phyloP scores from a whole-genome alignment of 73 alveolate species.

The Symbiodinium pilosum region DNA sequence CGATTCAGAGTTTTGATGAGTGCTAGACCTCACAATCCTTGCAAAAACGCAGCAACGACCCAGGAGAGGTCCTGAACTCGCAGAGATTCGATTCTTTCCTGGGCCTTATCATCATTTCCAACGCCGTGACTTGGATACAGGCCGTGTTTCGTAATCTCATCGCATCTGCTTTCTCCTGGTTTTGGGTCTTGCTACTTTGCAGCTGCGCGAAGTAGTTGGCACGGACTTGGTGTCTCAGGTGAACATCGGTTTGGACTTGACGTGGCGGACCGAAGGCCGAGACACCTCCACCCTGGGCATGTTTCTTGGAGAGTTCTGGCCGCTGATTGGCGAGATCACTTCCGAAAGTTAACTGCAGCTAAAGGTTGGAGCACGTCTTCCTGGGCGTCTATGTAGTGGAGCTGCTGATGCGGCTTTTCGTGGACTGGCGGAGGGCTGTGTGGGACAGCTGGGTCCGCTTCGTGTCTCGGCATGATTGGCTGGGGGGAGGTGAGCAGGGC shows the following conservation, averaged over 20 bases:
- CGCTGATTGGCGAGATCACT: too few species aligned
- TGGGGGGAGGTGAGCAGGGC: too few species aligned
- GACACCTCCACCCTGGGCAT: conserved; percentile 1
- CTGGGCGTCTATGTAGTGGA: conserved; percentile 50
- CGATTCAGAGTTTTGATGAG: too few species aligned
- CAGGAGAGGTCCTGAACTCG: conserved; percentile 69
- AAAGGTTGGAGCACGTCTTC: conserved; percentile 62
- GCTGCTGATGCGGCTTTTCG: conserved; percentile 54
- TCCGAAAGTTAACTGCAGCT: background rate
- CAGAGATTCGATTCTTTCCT: conserved; percentile 43
- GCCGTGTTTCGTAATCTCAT: background rate
- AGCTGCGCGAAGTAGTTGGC: background rate
- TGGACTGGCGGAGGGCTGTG: background rate
- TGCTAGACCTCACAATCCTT: too few species aligned
- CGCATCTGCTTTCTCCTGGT: too few species aligned
- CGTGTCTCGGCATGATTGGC: background rate
- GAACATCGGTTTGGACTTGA: conserved; percentile 53
- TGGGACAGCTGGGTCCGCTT: conserved; percentile 64
- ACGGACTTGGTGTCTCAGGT: background rate
- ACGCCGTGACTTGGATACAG: background rate
- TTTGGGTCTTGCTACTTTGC: too few species aligned
- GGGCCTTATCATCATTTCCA: conserved; percentile 64
- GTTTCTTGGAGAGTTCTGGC: background rate
- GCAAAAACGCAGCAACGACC: background rate
- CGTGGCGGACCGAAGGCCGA: conserved; percentile 39